phyloP scores from a whole-genome alignment of 768 basidiomycete genomes.

The Leccinum rimulosum region DNA sequence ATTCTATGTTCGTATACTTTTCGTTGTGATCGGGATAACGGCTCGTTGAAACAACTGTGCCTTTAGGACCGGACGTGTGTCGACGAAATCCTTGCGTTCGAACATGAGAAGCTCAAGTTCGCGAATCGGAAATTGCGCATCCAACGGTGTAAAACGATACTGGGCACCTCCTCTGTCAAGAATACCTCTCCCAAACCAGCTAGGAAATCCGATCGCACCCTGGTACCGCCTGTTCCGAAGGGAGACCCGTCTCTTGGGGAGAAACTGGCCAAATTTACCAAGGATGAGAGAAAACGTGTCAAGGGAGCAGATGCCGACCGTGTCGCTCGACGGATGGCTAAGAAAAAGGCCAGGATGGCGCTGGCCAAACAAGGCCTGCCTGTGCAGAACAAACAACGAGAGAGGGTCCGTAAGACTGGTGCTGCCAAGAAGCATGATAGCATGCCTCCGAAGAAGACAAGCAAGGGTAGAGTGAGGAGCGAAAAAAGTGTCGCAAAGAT shows the following conservation, averaged over 20 bases:
- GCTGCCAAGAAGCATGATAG: conserved; percentile 22
- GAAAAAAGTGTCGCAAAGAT: conserved; percentile 52
- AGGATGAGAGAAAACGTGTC: conserved; percentile 80
- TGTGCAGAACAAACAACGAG: conserved; percentile 41
- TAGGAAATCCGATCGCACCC: neutral
- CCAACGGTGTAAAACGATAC: conserved; percentile 82
- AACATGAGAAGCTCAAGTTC: conserved; percentile 77
- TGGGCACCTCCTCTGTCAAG: conserved; percentile 35
- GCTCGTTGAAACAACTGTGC: neutral
- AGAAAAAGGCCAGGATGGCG: conserved; percentile 75
- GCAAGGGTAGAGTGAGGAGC: conserved; percentile 50
- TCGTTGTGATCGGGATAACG: neutral
- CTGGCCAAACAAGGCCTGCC: conserved; percentile 43
- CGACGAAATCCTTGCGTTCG: conserved; percentile 86
- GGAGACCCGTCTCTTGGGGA: conserved; percentile 83
- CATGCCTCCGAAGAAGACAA: conserved; percentile 26
- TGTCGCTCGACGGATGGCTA: conserved; percentile 78
- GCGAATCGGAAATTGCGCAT: conserved; percentile 91
- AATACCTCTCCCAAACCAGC: conserved; percentile 4
- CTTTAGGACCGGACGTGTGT: conserved; percentile 84
- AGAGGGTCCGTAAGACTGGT: conserved; percentile 44
- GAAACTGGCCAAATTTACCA: conserved; percentile 71
- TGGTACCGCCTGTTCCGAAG: conserved; percentile 46
- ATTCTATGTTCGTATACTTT: conserved; percentile 54
- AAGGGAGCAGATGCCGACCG: conserved; percentile 82